Evolutionary conservation across 2,329 filamentous ascomycete genomes (phyloP), one percentile per base, ranked within the genome.

Genomic region (Arachnopeziza araneosa): DNA sequence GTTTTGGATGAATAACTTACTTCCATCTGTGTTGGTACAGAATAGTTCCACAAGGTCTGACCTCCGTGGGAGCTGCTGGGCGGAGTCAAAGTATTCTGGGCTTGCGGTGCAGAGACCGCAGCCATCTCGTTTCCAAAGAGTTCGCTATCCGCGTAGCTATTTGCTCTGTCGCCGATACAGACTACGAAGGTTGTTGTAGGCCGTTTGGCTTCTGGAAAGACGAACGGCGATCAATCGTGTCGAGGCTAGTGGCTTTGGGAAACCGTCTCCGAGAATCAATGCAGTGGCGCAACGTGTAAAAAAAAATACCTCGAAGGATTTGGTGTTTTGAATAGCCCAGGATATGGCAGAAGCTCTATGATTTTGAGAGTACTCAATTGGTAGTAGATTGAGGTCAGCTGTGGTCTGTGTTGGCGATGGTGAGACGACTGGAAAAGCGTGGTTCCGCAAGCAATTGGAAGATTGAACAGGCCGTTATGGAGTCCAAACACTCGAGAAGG

Each of bases 81-180:
- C 14, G 71, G 68, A 59, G 70, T 71, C 60, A 72, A 63, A 50
- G 67, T 61, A 65, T 54, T 69, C 21, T 64, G 65, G 67, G 68
- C 70, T 61, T 72, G 71, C 67, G 71, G 67, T 57, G 70, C 69
- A 59, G 71, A 70, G 64, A 72, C 71, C 66, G 69, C 71, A 70
- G 71, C 71, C 71, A 73, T 73, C 44, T 57, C 62, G 59, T 53
- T 12, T 44, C 17, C 36, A 19, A 32, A 44, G 10, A 44, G 6
- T 3, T 44, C 12, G 17, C 4, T 44, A 44, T 44, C 36, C 6
- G 12, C 12, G 36, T 3, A 44, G 6, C 3, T 44, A 19, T 44
- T 19, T 7, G 30, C 17, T 44, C 4, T 44, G 17, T 44, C 36
- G 36, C 36, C 17, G 36, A 14, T 7, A 44, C 36, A 14, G 17